Conservation (phyloP, 441 rosid genomes). For the Populus hybrid region DNA sequence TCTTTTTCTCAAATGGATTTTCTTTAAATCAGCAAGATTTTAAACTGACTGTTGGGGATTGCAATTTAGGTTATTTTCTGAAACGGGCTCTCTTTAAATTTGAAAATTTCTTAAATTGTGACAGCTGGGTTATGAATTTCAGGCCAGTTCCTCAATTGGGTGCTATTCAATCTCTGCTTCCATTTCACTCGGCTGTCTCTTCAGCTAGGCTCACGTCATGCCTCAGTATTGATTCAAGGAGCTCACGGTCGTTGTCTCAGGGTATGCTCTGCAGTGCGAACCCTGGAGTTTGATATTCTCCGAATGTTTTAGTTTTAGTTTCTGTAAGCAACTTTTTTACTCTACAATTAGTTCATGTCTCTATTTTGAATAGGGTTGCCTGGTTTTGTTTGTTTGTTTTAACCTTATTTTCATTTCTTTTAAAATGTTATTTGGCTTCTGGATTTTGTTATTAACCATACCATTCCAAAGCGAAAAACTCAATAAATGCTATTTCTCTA, state of each 20-base stretch:
- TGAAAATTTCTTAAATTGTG: not conserved
- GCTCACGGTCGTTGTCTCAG: conserved; percentile 89
- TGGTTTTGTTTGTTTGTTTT: not conserved
- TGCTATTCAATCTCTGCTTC: conserved; percentile 73
- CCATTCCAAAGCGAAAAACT: not conserved
- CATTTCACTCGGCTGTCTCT: conserved; percentile 73
- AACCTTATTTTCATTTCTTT: not conserved
- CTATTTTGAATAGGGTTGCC: not conserved
- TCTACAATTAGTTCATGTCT: conserved; percentile 14
- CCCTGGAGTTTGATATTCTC: conserved; percentile 89
- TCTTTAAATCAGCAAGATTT: too few relatives aligned
- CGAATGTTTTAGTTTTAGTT: conserved; percentile 53
- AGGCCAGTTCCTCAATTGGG: conserved; percentile 68
- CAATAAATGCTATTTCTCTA: not conserved
- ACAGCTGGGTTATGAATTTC: conserved; percentile 24
- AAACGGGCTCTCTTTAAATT: conserved; percentile 8
- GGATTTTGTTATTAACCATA: not conserved
- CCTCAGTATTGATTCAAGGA: conserved; percentile 68
- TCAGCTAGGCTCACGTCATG: conserved; percentile 88
- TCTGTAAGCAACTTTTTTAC: conserved; percentile 66
- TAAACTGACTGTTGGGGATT: conserved; percentile 2
- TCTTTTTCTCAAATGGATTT: too few relatives aligned
- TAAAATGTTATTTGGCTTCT: not conserved
- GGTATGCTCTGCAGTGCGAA: conserved; percentile 95
- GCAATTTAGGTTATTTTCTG: not conserved